A percentile compares a stretch with the other conserved stretches of the same genome.
Evolutionary conservation across 2,329 filamentous ascomycete genomes (phyloP).

Genomic region (Madurella mycetomatis): DNA sequence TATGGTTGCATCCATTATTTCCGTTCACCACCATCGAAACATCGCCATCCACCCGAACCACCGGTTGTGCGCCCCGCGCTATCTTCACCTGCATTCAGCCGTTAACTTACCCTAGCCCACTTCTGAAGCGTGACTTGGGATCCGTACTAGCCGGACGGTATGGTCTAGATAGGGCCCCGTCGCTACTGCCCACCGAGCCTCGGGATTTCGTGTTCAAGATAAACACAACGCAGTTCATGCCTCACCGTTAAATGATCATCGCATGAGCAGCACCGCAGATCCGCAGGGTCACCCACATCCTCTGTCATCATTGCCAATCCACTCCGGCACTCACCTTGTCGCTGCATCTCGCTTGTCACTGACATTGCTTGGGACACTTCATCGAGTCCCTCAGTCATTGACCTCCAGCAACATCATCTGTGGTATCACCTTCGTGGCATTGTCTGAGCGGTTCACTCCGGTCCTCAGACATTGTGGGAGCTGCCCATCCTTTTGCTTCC

Average conservation of each 20-base stretch:
- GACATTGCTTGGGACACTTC: no score
- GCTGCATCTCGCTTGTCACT: no score
- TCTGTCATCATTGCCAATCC: background rate
- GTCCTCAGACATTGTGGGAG: no score
- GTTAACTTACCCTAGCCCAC: background rate
- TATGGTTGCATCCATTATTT: background rate
- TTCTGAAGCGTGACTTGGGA: background rate
- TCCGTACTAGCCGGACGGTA: background rate
- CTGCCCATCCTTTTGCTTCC: no score
- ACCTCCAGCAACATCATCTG: no score
- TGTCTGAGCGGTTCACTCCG: no score
- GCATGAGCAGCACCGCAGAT: background rate
- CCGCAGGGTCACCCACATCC: background rate
- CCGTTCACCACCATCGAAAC: background rate
- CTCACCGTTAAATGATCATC: background rate
- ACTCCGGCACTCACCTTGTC: background rate
- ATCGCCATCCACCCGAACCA: background rate
- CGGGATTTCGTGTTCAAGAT: background rate
- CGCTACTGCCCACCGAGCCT: background rate
- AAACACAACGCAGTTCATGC: background rate
- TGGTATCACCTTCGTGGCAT: no score
- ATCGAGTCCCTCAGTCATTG: no score
- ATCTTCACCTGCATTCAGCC: background rate
- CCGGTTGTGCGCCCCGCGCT: background rate
- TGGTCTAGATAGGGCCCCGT: background rate